Conservation (phyloP, 805 yeast genomes). For the Candida sithepensis region DNA sequence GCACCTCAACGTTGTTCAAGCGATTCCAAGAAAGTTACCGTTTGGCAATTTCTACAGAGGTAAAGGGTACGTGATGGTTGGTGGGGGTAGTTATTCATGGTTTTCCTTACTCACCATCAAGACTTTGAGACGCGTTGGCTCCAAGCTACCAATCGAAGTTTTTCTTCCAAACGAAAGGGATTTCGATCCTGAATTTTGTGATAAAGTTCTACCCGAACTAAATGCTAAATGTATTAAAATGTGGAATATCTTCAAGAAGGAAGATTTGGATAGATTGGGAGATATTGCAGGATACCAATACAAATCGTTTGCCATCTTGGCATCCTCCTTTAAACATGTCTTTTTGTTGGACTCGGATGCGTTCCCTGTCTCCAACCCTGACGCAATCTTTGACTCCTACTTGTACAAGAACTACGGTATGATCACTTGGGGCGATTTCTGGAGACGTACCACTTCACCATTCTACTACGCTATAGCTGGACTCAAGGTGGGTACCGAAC, state of each 20-base stretch:
- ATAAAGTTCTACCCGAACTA: conserved; percentile 31
- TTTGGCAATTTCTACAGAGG: conserved; percentile 17
- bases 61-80: conserved; percentile 32
- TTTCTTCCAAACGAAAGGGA: conserved; percentile 33
- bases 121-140: conserved; percentile 36
- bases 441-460: conserved; percentile 83
- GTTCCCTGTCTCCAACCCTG: conserved; percentile 65
- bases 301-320: conserved; percentile 45
- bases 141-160: conserved; percentile 36
- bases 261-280: conserved; percentile 13
- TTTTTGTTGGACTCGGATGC: conserved; percentile 75
- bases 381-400: conserved; percentile 50
- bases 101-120: conserved; percentile 33
- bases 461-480: conserved; percentile 67
- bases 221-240: conserved; percentile 37
- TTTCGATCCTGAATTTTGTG: conserved; percentile 36
- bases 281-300: conserved; percentile 26
- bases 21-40: conserved; percentile 39
- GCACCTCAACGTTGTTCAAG: conserved; percentile 39
- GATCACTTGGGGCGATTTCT: conserved; percentile 81
- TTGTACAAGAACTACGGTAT: conserved; percentile 51
- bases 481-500: conserved; percentile 35
- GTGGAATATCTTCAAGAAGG: conserved; percentile 31
- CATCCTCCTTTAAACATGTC: conserved; percentile 70
- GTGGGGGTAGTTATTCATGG: conserved; percentile 37